Percentiles rank a stretch among this genome's conserved stretches.
Conservation (phyloP, 2,329 filamentous ascomycete species). For the Aspergillus sclerotialis region DNA sequence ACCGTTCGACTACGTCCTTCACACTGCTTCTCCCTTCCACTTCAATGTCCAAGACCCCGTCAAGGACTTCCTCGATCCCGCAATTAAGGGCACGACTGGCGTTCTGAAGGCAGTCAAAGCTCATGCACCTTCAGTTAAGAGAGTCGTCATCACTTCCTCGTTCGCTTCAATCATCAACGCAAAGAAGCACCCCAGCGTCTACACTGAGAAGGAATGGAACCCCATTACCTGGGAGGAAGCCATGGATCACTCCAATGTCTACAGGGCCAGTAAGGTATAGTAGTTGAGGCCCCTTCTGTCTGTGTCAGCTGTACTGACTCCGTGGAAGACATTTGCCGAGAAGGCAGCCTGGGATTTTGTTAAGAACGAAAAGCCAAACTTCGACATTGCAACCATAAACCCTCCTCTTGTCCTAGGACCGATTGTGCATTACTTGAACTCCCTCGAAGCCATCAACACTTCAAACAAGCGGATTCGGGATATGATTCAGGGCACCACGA, state of each 20-base stretch:
- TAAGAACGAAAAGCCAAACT: conserved; percentile 48
- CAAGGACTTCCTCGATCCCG: conserved; percentile 54
- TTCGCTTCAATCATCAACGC: conserved; percentile 59
- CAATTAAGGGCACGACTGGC: conserved; percentile 57
- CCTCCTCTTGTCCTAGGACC: conserved; percentile 59
- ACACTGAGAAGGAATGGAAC: conserved; percentile 37
- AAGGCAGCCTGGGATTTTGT: conserved; percentile 61
- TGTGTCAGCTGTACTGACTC: conserved; percentile 6
- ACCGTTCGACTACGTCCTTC: conserved; percentile 65
- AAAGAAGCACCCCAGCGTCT: conserved; percentile 25
- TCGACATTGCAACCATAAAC: conserved; percentile 56
- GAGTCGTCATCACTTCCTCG: conserved; percentile 64
- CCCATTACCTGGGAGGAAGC: conserved; percentile 38
- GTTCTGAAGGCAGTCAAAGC: conserved; percentile 57
- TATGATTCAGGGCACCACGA: conserved; percentile 56
- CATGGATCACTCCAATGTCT: conserved; percentile 28
- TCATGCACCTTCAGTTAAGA: conserved; percentile 59
- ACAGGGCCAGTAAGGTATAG: conserved; percentile 48
- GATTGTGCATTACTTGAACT: conserved; percentile 56
- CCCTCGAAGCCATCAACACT: conserved; percentile 61
- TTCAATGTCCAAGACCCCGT: conserved; percentile 65
- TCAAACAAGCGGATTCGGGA: conserved; percentile 63
- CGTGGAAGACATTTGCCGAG: conserved; percentile 50
- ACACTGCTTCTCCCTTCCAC: conserved; percentile 70
- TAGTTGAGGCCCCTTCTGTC: neutral